Evolutionary conservation across 1,284 basidiomycete genomes (phyloP), one percentile per base, ranked within the genome.

Genomic region (Puccinia polysora): DNA sequence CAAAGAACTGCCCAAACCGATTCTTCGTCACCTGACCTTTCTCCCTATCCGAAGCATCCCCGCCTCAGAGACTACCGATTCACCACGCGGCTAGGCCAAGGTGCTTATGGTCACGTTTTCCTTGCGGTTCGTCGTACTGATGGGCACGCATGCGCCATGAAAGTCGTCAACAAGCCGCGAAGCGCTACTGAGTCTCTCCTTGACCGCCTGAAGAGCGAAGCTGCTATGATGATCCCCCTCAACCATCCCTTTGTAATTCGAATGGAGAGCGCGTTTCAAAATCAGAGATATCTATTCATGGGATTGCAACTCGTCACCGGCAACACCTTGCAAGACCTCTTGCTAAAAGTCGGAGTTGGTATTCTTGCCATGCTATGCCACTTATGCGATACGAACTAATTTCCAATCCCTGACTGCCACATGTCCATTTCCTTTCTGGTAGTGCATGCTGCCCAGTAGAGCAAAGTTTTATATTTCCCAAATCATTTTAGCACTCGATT

Each of bases 51-150:
- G 1, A 4, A 12, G 4, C 23, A 43, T 36, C 62, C 62, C 7
- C 30, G 25, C 18, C 62, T 65, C 20, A 38, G 45, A n/a, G 62
- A 53, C 18, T 65, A 65, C 32, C 45, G 50, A 4, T 38, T 65
- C 8, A 47, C 50, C 0, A 52, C 23, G 25, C 18, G 38, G 14
- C 18, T 65, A n/a, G 62, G 62, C 1, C 8, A 36, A 18, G 62
- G 62, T 32, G 23, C 47, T 20, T 65, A 32, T 36, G 62, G 62
- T 2, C 30, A 52, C 10, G 62, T 65, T 20, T 65, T 38, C 20
- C n/a, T 40, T 1, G 62, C 62, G 5, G 8, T 23, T n/a, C 50
- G n/a, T 50, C 43, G 45, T n/a, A 8, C n/a, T 14, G 32, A 65
- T 32, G 1, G 14, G 14, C 45, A 65, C 32, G 5, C 36, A 20